A percentile compares a stretch with the other conserved stretches of the same genome.
These are phyloP conservation scores for Russula earlei DNA, from an alignment of 768 basidiomycete species.

Conservation along the genomic window DNA sequence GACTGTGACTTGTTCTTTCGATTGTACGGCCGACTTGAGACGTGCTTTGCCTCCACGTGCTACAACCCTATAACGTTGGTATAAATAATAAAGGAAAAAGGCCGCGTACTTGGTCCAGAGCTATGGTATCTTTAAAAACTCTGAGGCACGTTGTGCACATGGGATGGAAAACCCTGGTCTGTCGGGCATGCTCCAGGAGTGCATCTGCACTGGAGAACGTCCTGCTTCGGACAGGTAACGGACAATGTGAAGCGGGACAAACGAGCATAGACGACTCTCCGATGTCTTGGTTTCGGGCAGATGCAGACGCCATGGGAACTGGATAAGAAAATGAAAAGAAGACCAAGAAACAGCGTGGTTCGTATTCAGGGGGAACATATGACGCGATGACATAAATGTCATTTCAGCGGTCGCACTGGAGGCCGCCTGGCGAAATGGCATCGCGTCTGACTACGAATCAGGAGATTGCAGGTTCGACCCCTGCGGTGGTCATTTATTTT, in stretches of 20 bases:
- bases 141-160: conserved; percentile 6
- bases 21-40: conserved; percentile 9
- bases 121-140: conserved; percentile 12
- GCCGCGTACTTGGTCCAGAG: conserved; percentile 11
- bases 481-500: conserved; percentile 65
- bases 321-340: neutral
- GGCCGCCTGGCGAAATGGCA: conserved; percentile 93
- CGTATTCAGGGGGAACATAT: neutral
- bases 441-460: conserved; percentile 94
- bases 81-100: neutral
- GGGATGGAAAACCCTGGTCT: conserved; percentile 1
- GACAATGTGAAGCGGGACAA: conserved; percentile 11
- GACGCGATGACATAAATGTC: neutral
- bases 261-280: neutral
- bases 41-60: conserved; percentile 18
- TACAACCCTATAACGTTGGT: neutral
- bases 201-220: conserved; percentile 9
- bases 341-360: no score
- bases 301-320: neutral
- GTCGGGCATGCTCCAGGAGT: conserved; percentile 13
- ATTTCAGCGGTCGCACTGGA: neutral
- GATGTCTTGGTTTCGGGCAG: neutral
- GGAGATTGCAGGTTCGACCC: conserved; percentile 94
- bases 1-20: conserved; percentile 12
- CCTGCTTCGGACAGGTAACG: conserved; percentile 2